These are phyloP conservation scores for Penicillium flavigenum DNA, from an alignment of 495 filamentous ascomycete species.

Conservation along the genomic window DNA sequence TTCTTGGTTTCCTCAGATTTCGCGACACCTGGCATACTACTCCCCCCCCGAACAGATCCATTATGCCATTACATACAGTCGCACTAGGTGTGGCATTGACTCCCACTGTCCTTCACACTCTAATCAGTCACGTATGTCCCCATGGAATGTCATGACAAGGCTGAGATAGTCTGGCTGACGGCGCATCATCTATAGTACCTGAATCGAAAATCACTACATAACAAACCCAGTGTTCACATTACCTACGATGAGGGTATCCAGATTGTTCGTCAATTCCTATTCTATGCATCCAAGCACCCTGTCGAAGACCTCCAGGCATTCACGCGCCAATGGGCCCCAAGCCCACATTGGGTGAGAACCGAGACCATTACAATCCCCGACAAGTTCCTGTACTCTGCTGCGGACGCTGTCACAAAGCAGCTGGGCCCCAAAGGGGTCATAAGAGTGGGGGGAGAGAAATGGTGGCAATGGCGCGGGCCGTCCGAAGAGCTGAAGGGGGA, in stretches of 20 bases:
- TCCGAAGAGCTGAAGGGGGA: slow-evolving; percentile 69
- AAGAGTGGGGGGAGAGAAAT: slow-evolving; percentile 74
- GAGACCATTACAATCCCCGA: slow-evolving; percentile 69
- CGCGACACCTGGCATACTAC: not conserved
- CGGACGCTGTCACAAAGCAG: slow-evolving; percentile 61
- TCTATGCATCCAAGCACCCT: slow-evolving; percentile 77
- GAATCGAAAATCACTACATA: slow-evolving; percentile 67
- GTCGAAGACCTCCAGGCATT: slow-evolving; percentile 92
- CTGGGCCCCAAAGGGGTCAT: slow-evolving; percentile 72
- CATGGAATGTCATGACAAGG: not conserved
- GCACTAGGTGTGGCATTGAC: slow-evolving; percentile 71
- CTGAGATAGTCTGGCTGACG: slow-evolving; percentile 12
- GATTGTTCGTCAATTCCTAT: slow-evolving; percentile 79
- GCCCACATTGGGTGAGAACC: slow-evolving; percentile 82
- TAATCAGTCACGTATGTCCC: slow-evolving; percentile 68
- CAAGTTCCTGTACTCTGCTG: slow-evolving; percentile 58
- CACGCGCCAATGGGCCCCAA: slow-evolving; percentile 84
- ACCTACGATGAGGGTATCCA: slow-evolving; percentile 94
- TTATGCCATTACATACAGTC: slow-evolving; percentile 70
- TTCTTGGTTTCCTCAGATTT: not conserved
- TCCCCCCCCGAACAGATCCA: slow-evolving; percentile 15
- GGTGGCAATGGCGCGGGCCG: slow-evolving; percentile 89
- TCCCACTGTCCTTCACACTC: slow-evolving; percentile 74
- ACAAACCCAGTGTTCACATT: slow-evolving; percentile 81
- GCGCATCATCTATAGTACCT: slow-evolving; percentile 61